Base-by-base conservation (phyloP, 2,329 filamentous ascomycete species). In the Xylariaceae sp. region DNA sequence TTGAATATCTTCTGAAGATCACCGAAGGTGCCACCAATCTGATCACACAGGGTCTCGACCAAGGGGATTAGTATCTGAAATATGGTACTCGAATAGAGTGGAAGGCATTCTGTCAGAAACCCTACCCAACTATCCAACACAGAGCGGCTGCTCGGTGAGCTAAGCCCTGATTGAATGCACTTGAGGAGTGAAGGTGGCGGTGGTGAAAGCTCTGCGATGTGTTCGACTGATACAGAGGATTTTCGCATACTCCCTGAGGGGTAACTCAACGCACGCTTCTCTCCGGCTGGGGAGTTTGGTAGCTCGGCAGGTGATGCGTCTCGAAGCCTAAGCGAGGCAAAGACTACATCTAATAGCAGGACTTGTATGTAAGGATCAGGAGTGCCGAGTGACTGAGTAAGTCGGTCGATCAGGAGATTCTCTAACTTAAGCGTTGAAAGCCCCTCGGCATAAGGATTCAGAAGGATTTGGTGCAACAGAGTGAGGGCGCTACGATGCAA, bases 91-190 rank as follows among this genome's bases (percentile, higher is more conserved):
- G 88, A 82, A 70, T 96, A 96, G 11, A 96, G 79, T 0, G 92
- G 91, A 24, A 99, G 76, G 37, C 91, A 90, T 67, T 93, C 89
- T 4, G 85, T 83, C 6, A 99, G 78, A 62, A 99, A 92, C 24
- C 83, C 80, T 8, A 97, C 86, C 95, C 95, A 99, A 68, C 90
- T 92, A 64, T 97, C 92, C 29, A 99, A 77, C 5, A 95, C 87
- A 7, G 85, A 79, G 4, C 91, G 85, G 61, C 90, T 92, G 47
- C 79, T 85, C 2, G 81, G 70, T 3, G 91, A 89, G 49, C 88
- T 85, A 43, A 99, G 86, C 0, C 92, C 94, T 39, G 86, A 84
- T 56, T 91, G 86, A 10, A 99, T 79, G 67, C 91, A 96, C 58
- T 89, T 87, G n/a, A 94, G 81, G n/a, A 99, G 73, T 29, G 86